A percentile compares a stretch with the other conserved stretches of the same genome.
phyloP scores from a whole-genome alignment of 768 basidiomycete species.

The Coprinellus micaceus region DNA sequence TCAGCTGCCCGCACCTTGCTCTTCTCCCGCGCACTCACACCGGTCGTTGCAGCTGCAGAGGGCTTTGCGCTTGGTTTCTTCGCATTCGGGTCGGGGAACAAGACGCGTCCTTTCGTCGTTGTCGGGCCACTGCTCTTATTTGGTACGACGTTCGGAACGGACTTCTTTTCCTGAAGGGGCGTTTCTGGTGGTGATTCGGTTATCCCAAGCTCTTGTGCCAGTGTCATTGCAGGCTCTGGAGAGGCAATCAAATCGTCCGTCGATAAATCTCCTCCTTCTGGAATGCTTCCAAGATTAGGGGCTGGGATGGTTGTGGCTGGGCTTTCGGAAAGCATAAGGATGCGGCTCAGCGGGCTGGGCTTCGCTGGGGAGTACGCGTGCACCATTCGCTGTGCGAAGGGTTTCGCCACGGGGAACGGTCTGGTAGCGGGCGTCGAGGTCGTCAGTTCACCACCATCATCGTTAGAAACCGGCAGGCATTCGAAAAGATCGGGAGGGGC shows the following conservation, averaged over 20 bases:
- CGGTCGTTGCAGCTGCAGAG: neutral
- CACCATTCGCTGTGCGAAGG: constrained; percentile 62
- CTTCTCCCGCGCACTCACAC: constrained; percentile 23
- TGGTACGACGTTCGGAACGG: constrained; percentile 28
- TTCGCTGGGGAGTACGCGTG: constrained; percentile 81
- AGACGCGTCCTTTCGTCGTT: constrained; percentile 23
- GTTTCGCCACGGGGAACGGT: constrained; percentile 72
- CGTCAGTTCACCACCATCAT: constrained; percentile 20
- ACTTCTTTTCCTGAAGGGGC: constrained; percentile 52
- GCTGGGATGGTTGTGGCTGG: constrained; percentile 14
- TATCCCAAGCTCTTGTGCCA: constrained; percentile 46
- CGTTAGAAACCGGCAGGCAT: neutral
- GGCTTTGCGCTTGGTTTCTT: constrained; percentile 27
- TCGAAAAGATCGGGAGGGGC: constrained; percentile 14
- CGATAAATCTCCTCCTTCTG: neutral
- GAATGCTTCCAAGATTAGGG: neutral
- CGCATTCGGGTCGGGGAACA: constrained; percentile 28
- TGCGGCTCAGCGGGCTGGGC: constrained; percentile 78
- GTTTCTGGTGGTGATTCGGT: constrained; percentile 42
- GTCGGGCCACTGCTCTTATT: constrained; percentile 7
- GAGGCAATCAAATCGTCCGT: neutral
- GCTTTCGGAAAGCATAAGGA: constrained; percentile 61
- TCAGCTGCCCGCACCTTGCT: constrained; percentile 22
- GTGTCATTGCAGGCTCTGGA: constrained; percentile 28
- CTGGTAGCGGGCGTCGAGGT: constrained; percentile 34